A percentile compares a stretch with the other conserved stretches of the same genome.
phyloP scores from a whole-genome alignment of 768 basidiomycete species.

The Grammothele lineata region DNA sequence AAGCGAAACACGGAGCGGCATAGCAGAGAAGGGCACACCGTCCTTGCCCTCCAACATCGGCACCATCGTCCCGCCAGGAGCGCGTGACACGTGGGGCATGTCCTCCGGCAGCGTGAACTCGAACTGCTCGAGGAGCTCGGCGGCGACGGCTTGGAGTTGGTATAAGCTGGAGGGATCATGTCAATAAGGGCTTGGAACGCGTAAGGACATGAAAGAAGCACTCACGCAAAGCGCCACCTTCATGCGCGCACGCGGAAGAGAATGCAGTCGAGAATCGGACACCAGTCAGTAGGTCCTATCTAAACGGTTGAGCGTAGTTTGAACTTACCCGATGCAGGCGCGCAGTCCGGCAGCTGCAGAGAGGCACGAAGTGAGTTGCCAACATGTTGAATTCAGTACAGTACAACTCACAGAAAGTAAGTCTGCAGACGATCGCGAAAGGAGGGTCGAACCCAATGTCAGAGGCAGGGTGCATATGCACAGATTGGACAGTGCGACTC shows the following conservation, averaged over 20 bases:
- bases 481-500: background rate
- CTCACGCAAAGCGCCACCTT: slow-evolving; percentile 12
- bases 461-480: no score
- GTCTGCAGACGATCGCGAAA: slow-evolving; percentile 1
- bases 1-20: slow-evolving; percentile 26
- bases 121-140: slow-evolving; percentile 31
- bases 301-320: no score
- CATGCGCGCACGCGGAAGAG: no score
- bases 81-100: slow-evolving; percentile 24
- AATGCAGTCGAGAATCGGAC: background rate
- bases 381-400: no score
- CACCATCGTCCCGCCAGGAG: slow-evolving; percentile 25
- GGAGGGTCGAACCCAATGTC: no score
- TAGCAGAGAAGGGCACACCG: slow-evolving; percentile 18
- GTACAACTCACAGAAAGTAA: slow-evolving; percentile 10
- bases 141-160: slow-evolving; percentile 29
- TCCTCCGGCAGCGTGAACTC: slow-evolving; percentile 26
- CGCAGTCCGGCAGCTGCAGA: slow-evolving; percentile 10
- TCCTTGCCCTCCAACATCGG: slow-evolving; percentile 27
- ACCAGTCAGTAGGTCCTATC: background rate
- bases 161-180: slow-evolving; percentile 11
- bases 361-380: background rate
- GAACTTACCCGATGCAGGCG: slow-evolving; percentile 12
- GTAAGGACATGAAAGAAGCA: background rate
- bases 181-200: background rate